A percentile compares a stretch with the other conserved stretches of the same genome.
These are phyloP conservation scores for Elongisporangium undulatum DNA, from an alignment of 352 stramenopile genomes.

Conservation along the genomic window DNA sequence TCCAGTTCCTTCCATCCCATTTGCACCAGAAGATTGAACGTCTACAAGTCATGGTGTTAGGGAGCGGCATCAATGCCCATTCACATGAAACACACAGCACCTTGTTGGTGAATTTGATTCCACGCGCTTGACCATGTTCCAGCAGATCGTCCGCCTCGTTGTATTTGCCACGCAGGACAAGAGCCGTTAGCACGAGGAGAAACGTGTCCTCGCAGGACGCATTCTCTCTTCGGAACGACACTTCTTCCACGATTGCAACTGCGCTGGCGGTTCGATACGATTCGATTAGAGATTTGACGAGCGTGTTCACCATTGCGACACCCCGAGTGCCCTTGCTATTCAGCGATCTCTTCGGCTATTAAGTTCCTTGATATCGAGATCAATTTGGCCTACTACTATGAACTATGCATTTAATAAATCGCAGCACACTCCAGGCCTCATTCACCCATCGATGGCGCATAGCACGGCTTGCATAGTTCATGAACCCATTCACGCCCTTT, in stretches of 20 bases:
- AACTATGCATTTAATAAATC: too few species aligned
- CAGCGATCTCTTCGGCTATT: background rate
- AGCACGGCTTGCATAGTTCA: background rate
- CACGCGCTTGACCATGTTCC: background rate
- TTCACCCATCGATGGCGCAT: background rate
- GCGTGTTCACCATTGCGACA: background rate
- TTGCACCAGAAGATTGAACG: background rate
- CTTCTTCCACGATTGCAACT: background rate
- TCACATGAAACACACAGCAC: background rate
- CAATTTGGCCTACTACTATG: background rate
- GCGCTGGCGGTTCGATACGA: background rate
- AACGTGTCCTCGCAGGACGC: background rate
- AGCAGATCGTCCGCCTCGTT: background rate
- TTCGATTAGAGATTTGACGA: background rate
- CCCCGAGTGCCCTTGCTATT: background rate
- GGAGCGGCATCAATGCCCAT: background rate
- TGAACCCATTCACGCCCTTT: background rate
- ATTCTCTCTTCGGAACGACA: background rate
- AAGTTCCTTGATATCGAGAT: background rate
- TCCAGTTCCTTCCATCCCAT: background rate
- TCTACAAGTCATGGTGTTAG: background rate
- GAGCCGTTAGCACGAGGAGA: background rate
- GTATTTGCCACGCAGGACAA: background rate
- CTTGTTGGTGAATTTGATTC: background rate
- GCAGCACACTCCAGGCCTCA: background rate